Base-by-base conservation (phyloP, 2,329 filamentous ascomycete genomes). In the Trichoderma koningiopsis region DNA sequence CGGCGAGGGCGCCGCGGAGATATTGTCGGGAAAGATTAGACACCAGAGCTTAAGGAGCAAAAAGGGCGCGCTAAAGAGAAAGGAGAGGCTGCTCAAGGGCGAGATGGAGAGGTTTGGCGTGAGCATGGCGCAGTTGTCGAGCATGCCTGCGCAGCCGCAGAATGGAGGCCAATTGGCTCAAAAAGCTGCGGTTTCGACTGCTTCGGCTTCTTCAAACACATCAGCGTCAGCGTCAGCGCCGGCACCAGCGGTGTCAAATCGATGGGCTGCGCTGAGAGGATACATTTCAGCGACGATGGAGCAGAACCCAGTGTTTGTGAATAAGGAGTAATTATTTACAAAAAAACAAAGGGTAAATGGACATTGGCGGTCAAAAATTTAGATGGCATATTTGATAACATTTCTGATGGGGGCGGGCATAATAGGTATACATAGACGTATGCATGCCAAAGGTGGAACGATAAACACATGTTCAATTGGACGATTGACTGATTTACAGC, bases 241-340 rank as follows among this genome's bases (percentile, higher is more conserved):
- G 5, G 67, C 68, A 19, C 68, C 71, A 8, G 78, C 81, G 13
- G 88, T 85, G 19, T 81, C 86, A 11, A 88, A 85, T 75, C 84
- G 92, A 68, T 97, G 93, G 91, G 91, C 91, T 35, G 93, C 93
- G 19, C 78, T 98, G 79, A 88, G 94, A 74, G 89, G 85, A 11
- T 96, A 95, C 77, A 96, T 97, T 63, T 91, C 92, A 1, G 86
- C 90, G 53, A 97, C 93, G 0, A 93, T 97, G 89, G 93, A 97
- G 81, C 91, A 93, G 79, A 95, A 95, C 74, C 88, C 91, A 16
- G 92, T 91, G 3, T 97, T 97, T 74, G 69, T 71, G 24, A 73
- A 69, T 24, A 77, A 79, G 68, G 72, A 70, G 7, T 79, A 49
- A 71, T 10, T 16, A 29, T 55, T 16, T 22, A 22, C 13, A 40